Evolutionary conservation across 2,329 filamentous ascomycete species (phyloP), one percentile per base, ranked within the genome.

Genomic region (Alternaria postmessia): DNA sequence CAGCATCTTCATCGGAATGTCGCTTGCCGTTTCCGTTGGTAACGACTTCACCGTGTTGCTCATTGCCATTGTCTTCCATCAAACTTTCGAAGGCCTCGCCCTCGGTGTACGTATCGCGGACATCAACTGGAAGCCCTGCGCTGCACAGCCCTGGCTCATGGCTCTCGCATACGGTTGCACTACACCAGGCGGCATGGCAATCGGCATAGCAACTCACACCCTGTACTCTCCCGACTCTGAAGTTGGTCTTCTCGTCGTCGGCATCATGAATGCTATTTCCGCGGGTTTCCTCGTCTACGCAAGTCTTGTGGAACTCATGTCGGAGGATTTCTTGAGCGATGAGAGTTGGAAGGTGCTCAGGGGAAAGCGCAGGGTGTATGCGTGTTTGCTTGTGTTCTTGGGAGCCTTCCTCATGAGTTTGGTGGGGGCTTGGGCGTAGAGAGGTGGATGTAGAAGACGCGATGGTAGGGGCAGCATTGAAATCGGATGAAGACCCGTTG

Each of bases 71-170:
- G 83, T 87, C 36, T 88, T 89, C 73, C 87, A 89, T 62, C 87
- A 96, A 80, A 93, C 91, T 1, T 96, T 96, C 66, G 93, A 96
- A 80, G 93, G 93, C 2, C 88, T 96, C 14, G 93, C 93, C 0
- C 86, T 96, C 5, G 93, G 93, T 7, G 91, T 91, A 43, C 90
- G 93, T 59, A 96, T 96, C 69, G 91, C 92, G 0, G 90, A 91
- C 9, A 88, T 96, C 28, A 88, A 90, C 20, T 78, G 74, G 68
- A 66, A 68, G 9, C 55, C 67, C 11, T 64, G 66, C 20, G 63
- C 71, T 7, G 57, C 64, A 12, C 75, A 82, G 62, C 81, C 81
- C 0, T 86, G 90, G 90, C 83, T 93, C 8, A 93, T 93, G 90
- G 90, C 91, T 1, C 79, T 93, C 14, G 89, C 90, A 1, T 93